Base-by-base conservation (phyloP, 2,329 filamentous ascomycete genomes). In the Proliferodiscus dingleyae region DNA sequence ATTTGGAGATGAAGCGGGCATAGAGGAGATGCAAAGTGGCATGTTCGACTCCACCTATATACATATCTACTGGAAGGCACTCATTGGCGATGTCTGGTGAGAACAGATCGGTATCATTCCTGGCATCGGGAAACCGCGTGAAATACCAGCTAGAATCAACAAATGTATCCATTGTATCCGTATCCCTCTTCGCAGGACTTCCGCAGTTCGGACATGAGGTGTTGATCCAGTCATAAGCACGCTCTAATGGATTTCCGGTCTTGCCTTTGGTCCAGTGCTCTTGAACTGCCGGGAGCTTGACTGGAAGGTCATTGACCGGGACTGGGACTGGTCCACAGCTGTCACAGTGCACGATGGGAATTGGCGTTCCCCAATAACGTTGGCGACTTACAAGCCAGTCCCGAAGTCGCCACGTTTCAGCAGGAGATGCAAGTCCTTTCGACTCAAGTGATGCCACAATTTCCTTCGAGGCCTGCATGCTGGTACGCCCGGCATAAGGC, bases 141-240 rank as follows among this genome's bases (percentile, higher is more conserved):
- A 83, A 95, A 65, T 95, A 95, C 89, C 89, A 95, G 43, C 89
- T 94, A 2, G 89, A 95, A 67, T 95, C 89, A 50, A 95, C 89
- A 67, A 95, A 95, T 0, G 89, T 95, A 64, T 95, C 89, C 89
- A 95, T 95, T 2, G 89, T 95, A 63, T 95, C 89, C 0, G 89
- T 95, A 54, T 95, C 89, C 52, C 89, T 78, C 62, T 81, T 85
- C 5, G 87, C 89, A 19, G 79, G 68, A 1, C 77, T 73, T 13
- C 75, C 69, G 58, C 89, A 95, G 55, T 78, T 78, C 4, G 89
- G 89, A 61, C 89, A 95, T 2, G 72, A 64, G 0, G 82, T 86
- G 56, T 89, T 80, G 37, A 88, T 73, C 81, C 88, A 95, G 6
- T 84, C 79, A 10, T 80, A 68, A 2, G 82, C 80, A 16, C 78